Conservation (phyloP, 129 eudicot genomes). For the Ambrosia trifida region DNA sequence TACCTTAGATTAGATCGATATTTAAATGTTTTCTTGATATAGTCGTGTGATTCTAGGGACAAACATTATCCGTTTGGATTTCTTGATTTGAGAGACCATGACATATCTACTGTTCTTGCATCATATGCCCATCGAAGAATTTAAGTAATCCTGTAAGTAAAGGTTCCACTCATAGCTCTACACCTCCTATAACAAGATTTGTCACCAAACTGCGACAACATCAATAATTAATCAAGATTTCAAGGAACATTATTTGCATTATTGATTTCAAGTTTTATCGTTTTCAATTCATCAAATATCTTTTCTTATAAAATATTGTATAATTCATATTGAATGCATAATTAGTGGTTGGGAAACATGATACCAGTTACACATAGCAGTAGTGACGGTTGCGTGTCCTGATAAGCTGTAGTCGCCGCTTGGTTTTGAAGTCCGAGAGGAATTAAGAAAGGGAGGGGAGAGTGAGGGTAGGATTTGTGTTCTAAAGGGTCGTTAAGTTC, state of each 20-base stretch:
- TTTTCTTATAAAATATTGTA: not conserved
- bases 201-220: conserved; percentile 3
- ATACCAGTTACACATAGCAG: too few relatives aligned
- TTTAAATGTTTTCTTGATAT: conserved; percentile 10
- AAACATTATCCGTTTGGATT: conserved; percentile 14
- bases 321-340: too few relatives aligned
- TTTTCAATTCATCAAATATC: not conserved
- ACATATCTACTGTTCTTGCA: conserved; percentile 6
- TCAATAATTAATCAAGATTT: not conserved
- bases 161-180: not conserved
- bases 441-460: too few relatives aligned
- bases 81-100: conserved; percentile 26
- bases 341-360: too few relatives aligned
- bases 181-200: conserved; percentile 7
- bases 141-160: not conserved
- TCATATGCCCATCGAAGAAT: not conserved
- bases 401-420: too few relatives aligned
- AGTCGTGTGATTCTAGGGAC: conserved; percentile 8
- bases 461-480: too few relatives aligned
- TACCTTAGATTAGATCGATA: conserved; percentile 17
- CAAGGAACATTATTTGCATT: not conserved
- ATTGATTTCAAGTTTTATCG: not conserved
- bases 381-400: too few relatives aligned
- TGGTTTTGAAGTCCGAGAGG: too few relatives aligned
- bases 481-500: too few relatives aligned